Evolutionary conservation across 768 basidiomycete genomes (phyloP).

Genomic region (Steccherinum ochraceum): DNA sequence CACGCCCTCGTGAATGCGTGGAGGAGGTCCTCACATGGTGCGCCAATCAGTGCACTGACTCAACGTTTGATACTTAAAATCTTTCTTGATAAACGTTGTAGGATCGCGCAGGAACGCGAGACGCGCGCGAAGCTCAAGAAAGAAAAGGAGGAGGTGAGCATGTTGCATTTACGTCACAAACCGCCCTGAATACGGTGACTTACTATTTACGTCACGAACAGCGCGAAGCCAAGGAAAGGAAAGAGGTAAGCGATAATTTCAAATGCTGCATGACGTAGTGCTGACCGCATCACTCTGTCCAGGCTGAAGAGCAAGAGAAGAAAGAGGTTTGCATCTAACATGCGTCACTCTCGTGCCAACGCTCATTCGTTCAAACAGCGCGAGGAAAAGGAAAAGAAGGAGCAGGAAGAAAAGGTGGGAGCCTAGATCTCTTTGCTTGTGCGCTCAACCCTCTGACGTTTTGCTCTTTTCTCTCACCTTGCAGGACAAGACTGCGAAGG

Average conservation of each 20-base stretch:
- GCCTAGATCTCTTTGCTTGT: constrained; percentile 4
- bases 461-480: not conserved
- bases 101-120: constrained; percentile 72
- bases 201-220: constrained; percentile 22
- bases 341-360: not conserved
- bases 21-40: constrained; percentile 74
- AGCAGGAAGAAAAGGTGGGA: constrained; percentile 4
- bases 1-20: constrained; percentile 81
- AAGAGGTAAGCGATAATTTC: constrained; percentile 39
- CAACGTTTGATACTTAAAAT: not conserved
- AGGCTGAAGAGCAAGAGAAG: constrained; percentile 57
- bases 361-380: not conserved
- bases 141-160: constrained; percentile 55
- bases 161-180: not conserved
- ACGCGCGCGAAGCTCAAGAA: constrained; percentile 81
- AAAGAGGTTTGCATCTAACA: constrained; percentile 43
- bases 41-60: constrained; percentile 7
- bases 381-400: constrained; percentile 8
- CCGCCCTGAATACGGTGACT: not conserved
- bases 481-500: constrained; percentile 8
- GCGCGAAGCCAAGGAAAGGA: constrained; percentile 79
- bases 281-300: constrained; percentile 4
- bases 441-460: not conserved
- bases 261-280: not conserved
- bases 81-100: constrained; percentile 12